A percentile compares a stretch with the other conserved stretches of the same genome.
Evolutionary conservation across 345 rosid species (phyloP).

Genomic region (Combretum micranthum): DNA sequence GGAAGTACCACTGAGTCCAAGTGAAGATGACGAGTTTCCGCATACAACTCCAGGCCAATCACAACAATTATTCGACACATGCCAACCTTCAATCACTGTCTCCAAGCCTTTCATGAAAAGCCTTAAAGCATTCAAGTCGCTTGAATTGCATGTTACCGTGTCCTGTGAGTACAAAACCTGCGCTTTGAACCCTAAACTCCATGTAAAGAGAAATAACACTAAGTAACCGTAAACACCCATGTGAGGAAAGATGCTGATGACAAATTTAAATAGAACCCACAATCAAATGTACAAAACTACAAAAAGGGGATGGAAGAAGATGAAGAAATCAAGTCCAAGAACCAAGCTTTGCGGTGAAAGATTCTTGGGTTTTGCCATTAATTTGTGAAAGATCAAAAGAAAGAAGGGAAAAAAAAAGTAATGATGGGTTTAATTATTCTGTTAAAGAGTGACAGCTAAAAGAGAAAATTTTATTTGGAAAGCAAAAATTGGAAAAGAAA

Average conservation of each 20-base stretch:
- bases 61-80: neutral
- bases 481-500: neutral
- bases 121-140: conserved; percentile 44
- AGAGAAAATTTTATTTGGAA: neutral
- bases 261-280: too few relatives aligned
- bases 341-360: too few relatives aligned
- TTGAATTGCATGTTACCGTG: conserved; percentile 30
- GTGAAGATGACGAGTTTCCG: neutral
- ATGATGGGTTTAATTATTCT: too few relatives aligned
- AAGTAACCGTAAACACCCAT: conserved; percentile 38
- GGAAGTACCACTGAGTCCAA: conserved; percentile 8
- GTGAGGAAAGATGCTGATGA: conserved; percentile 5
- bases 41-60: conserved; percentile 11
- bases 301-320: too few relatives aligned
- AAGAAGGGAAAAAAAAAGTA: too few relatives aligned
- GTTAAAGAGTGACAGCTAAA: neutral
- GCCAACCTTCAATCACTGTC: conserved; percentile 8
- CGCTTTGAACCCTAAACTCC: conserved; percentile 25
- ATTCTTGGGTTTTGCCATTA: too few relatives aligned
- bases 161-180: conserved; percentile 26
- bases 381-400: too few relatives aligned
- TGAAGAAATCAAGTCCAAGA: too few relatives aligned
- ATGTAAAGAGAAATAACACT: conserved; percentile 25
- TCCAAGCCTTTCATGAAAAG: conserved; percentile 21
- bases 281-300: too few relatives aligned